Evolutionary conservation across 2,329 filamentous ascomycete genomes (phyloP).

Genomic region (Aureobasidium sp.): DNA sequence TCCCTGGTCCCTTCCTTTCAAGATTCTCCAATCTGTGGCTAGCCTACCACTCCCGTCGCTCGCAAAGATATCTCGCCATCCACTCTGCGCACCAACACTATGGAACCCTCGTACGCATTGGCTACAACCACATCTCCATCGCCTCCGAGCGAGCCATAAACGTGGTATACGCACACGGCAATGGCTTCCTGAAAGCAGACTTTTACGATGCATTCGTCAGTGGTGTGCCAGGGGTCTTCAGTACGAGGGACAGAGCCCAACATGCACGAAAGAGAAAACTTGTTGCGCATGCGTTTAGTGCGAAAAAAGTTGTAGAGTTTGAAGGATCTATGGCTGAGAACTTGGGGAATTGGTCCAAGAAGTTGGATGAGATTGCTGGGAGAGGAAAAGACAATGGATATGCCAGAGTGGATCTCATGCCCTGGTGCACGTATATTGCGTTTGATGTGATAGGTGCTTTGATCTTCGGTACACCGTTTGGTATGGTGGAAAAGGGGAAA

Average conservation of each 20-base stretch:
- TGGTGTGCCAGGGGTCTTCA: conserved; percentile 31
- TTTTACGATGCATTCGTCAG: conserved; percentile 32
- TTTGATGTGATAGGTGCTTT: conserved; percentile 24
- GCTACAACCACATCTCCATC: conserved; percentile 20
- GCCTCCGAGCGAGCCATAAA: conserved; percentile 22
- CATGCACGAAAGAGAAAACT: conserved; percentile 32
- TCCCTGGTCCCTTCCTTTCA: conserved; percentile 21
- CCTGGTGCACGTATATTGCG: conserved; percentile 23
- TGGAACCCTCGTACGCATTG: conserved; percentile 4
- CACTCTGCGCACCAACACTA: conserved; percentile 16
- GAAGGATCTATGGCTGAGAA: conserved; percentile 29
- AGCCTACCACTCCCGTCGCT: conserved; percentile 19
- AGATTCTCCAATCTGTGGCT: conserved; percentile 23
- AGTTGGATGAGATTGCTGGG: conserved; percentile 20
- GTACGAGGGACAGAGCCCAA: conserved; percentile 28
- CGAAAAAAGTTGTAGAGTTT: conserved; percentile 24
- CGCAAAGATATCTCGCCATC: conserved; percentile 22
- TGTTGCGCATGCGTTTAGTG: conserved; percentile 28
- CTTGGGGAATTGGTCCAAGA: conserved; percentile 20
- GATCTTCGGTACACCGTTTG: conserved; percentile 25
- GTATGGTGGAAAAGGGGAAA: conserved; percentile 23
- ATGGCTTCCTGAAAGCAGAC: conserved; percentile 29
- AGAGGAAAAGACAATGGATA: conserved; percentile 15
- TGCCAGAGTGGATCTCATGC: conserved; percentile 22
- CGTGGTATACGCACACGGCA: conserved; percentile 27